Conservation (phyloP, 352 stramenopile species). For the Phytopythium litorale region DNA sequence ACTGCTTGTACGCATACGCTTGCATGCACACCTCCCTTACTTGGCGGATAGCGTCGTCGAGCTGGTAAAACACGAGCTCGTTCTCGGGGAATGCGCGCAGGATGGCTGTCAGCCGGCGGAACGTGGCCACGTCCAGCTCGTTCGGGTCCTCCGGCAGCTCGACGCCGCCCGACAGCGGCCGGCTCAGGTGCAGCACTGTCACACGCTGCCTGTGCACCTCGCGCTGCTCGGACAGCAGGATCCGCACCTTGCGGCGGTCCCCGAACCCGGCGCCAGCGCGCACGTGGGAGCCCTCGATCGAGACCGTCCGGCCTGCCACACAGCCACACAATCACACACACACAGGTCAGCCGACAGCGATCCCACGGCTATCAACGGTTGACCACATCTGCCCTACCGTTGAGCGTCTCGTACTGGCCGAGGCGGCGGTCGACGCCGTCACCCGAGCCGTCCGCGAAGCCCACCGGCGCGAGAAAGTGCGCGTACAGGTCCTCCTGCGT, state of each 20-base stretch:
- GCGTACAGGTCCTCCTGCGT: slow-evolving; percentile 43
- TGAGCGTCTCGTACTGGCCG: slow-evolving; percentile 63
- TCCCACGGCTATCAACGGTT: no score
- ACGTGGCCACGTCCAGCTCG: slow-evolving; percentile 71
- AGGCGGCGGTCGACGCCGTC: slow-evolving; percentile 10
- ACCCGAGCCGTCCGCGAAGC: slow-evolving; percentile 7
- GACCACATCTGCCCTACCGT: slow-evolving; percentile 33
- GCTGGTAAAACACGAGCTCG: slow-evolving; percentile 62
- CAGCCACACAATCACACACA: background rate
- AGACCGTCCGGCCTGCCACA: slow-evolving; percentile 40
- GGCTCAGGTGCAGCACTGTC: slow-evolving; percentile 66
- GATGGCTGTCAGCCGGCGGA: slow-evolving; percentile 73
- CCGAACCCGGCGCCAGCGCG: slow-evolving; percentile 45
- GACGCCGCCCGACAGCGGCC: slow-evolving; percentile 61
- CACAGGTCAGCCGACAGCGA: slow-evolving; percentile 8
- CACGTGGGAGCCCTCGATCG: slow-evolving; percentile 55
- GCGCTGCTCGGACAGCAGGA: slow-evolving; percentile 63
- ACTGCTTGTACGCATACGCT: slow-evolving; percentile 37
- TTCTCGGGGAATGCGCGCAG: slow-evolving; percentile 71
- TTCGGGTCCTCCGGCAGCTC: slow-evolving; percentile 64
- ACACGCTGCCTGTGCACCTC: slow-evolving; percentile 49
- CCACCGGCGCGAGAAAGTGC: slow-evolving; percentile 48
- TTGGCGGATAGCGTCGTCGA: slow-evolving; percentile 61
- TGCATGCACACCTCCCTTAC: slow-evolving; percentile 54
- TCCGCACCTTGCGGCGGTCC: slow-evolving; percentile 54